Conservation (phyloP, 208 protist species). For the Leishmania amazonensis region DNA sequence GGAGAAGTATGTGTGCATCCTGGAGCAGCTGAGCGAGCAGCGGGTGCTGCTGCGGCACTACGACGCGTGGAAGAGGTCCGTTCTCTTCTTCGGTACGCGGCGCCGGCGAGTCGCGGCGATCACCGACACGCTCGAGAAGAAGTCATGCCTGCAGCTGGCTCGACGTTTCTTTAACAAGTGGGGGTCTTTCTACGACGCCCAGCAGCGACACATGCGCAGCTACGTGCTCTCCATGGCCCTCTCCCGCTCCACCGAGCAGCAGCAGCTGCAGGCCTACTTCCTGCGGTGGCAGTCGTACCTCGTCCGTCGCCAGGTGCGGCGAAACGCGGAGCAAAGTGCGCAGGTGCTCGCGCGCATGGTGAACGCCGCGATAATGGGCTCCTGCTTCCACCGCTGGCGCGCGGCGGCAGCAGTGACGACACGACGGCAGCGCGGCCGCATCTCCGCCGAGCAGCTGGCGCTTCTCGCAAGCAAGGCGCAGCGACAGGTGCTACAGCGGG, state of each 20-base stretch:
- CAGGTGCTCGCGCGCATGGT: slow-evolving; percentile 29
- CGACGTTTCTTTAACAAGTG: slow-evolving; percentile 69
- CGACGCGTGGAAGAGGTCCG: slow-evolving; percentile 44
- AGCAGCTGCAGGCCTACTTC: slow-evolving; percentile 37
- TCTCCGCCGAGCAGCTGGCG: slow-evolving; percentile 33
- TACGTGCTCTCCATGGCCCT: slow-evolving; percentile 48
- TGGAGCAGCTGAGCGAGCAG: slow-evolving; percentile 61
- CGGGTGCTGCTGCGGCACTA: slow-evolving; percentile 65
- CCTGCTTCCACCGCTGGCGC: slow-evolving; percentile 56
- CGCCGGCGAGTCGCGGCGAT: slow-evolving; percentile 21
- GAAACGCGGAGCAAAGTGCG: slow-evolving; percentile 15
- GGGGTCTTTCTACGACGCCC: slow-evolving; percentile 65
- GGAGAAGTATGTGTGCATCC: slow-evolving; percentile 58
- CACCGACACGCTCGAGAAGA: slow-evolving; percentile 34
- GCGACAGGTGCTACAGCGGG: slow-evolving; percentile 44
- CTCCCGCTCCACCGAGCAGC: slow-evolving; percentile 42
- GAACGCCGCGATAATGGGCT: slow-evolving; percentile 7
- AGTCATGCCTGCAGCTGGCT: slow-evolving; percentile 36
- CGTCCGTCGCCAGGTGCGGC: slow-evolving; percentile 17
- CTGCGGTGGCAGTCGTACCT: slow-evolving; percentile 47
- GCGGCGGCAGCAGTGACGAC: neutral
- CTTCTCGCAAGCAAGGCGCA: slow-evolving; percentile 47
- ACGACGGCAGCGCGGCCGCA: neutral
- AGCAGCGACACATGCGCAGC: slow-evolving; percentile 55
- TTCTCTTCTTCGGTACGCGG: slow-evolving; percentile 17